phyloP scores from a whole-genome alignment of 2,329 filamentous ascomycete species.

The Gaeumannomyces sp. region DNA sequence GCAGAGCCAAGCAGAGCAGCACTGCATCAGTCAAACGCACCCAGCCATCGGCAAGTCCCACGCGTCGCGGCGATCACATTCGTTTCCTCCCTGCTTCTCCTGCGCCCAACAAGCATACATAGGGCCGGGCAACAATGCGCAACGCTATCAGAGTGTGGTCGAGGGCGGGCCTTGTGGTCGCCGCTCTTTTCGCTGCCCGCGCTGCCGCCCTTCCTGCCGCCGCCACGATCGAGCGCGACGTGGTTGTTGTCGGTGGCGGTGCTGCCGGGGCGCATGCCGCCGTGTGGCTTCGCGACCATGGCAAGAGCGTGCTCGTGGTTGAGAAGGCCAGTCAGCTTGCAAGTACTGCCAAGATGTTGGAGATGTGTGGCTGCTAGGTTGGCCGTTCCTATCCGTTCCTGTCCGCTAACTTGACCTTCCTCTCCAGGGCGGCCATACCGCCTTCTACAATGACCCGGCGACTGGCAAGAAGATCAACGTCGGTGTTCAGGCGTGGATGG shows the following conservation, averaged over 20 bases:
- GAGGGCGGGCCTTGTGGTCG: no score
- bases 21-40: no score
- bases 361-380: no score
- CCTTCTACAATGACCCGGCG: slow-evolving; percentile 24
- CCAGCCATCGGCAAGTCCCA: no score
- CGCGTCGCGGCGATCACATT: no score
- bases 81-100: no score
- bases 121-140: no score
- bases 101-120: no score
- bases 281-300: slow-evolving; percentile 13
- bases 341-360: not conserved
- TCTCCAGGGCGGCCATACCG: slow-evolving; percentile 26
- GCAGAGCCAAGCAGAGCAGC: no score
- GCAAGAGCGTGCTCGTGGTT: slow-evolving; percentile 12
- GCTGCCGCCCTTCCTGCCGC: slow-evolving; percentile 3
- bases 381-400: no score
- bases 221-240: slow-evolving; percentile 11
- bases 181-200: not conserved
- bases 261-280: slow-evolving; percentile 13
- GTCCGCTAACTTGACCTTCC: no score
- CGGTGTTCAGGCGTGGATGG: slow-evolving; percentile 19
- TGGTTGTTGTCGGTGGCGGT: slow-evolving; percentile 14
- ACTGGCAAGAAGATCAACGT: slow-evolving; percentile 18
- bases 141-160: no score
- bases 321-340: slow-evolving; percentile 13